Base-by-base conservation (phyloP, 83 land plant genomes). In the Picea abies region DNA sequence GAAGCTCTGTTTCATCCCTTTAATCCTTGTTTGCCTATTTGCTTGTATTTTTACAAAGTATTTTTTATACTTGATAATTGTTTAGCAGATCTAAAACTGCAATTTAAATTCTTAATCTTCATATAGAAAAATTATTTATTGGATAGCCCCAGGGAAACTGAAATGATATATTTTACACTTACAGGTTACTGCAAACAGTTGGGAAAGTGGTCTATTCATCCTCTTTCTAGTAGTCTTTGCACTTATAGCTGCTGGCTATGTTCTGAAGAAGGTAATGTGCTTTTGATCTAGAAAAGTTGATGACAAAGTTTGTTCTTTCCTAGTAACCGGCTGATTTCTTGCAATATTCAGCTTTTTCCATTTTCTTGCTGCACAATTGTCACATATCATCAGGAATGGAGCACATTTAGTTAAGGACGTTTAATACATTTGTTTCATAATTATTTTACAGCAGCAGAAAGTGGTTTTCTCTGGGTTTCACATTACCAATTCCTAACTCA, bases 131-230 rank as follows among this genome's bases (percentile, higher is more conserved):
- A 19, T 22, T 5, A 67, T 81, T 20, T 19, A 37, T 81, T 65
- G 75, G 16, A 20, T n/a, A 73, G 17, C 2, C 22, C 75, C 6
- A 17, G 47, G 47, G 20, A 41, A 70, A 20, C n/a, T 73, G 26
- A 23, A 73, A 73, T 10, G 29, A 41, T 52, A 73, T 73, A 56
- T 20, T 9, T 73, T 44, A 12, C 58, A 20, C 56, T 10, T 0
- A 19, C 90, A 97, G 99, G 98, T 97, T 76, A 96, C 98, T 77
- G 99, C 99, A 80, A 97, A 97, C 81, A 97, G 96, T 86, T 90
- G 98, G 98, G 99, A 97, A 87, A 97, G 98, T 88, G 99, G 99
- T 3, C 83, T 97, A 15, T 97, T 97, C 84, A 97, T 97, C 82
- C 86, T 93, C 23, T 97, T 97, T 81, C 85, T 97, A 60, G 99